Evolutionary conservation across 345 rosid species (phyloP).

Genomic region (Raphanus raphanistrum): DNA sequence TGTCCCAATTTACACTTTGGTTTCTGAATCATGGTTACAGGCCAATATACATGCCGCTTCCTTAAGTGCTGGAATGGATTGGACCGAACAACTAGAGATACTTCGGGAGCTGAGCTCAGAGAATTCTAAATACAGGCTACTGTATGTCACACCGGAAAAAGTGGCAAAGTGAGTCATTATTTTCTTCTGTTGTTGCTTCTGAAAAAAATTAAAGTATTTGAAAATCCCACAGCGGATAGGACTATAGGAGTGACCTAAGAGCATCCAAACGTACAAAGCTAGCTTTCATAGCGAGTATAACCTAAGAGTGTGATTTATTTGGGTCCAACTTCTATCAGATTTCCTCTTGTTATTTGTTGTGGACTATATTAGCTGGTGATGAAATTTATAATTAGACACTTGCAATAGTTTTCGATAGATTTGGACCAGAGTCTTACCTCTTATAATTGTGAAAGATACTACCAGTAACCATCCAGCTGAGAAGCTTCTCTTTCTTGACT

Average conservation of each 20-base stretch:
- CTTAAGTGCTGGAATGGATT: constrained; percentile 88
- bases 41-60: constrained; percentile 90
- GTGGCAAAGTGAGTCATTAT: constrained; percentile 83
- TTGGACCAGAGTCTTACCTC: not conserved
- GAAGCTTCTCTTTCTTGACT: constrained; percentile 28
- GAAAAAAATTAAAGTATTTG: not conserved
- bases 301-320: not conserved
- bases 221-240: not conserved
- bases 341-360: not conserved
- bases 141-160: constrained; percentile 97
- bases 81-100: constrained; percentile 94
- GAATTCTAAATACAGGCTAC: constrained; percentile 75
- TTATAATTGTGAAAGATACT: not conserved
- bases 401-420: not conserved
- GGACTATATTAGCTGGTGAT: not conserved
- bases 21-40: constrained; percentile 46
- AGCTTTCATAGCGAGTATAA: not conserved
- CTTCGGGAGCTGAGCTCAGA: constrained; percentile 82
- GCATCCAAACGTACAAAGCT: not conserved
- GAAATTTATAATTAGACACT: not conserved
- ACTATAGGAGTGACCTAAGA: not conserved
- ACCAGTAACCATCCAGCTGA: constrained; percentile 20
- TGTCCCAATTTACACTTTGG: constrained; percentile 12
- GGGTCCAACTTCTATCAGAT: not conserved
- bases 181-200: not conserved